A percentile compares a stretch with the other conserved stretches of the same genome.
These are phyloP conservation scores for Fonsecaea multimorphosa DNA, from an alignment of 2,329 filamentous ascomycete species.

Conservation along the genomic window DNA sequence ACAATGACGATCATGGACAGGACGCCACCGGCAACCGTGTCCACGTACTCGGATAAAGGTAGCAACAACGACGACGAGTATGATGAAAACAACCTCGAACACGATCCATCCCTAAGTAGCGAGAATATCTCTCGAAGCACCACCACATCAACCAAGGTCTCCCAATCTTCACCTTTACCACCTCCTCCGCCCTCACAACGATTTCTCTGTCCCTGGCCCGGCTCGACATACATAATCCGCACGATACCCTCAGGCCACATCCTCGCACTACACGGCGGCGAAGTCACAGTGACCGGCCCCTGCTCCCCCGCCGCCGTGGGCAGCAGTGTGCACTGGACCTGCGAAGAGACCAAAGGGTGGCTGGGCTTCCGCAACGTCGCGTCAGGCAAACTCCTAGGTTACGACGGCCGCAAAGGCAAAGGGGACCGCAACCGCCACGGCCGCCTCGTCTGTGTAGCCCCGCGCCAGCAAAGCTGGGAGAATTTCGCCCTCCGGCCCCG, in stretches of 20 bases:
- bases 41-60: too few relatives aligned
- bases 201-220: background rate
- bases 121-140: too few relatives aligned
- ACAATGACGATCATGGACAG: too few relatives aligned
- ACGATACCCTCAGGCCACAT: background rate
- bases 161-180: too few relatives aligned
- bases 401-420: slow-evolving; percentile 14
- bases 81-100: too few relatives aligned
- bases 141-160: too few relatives aligned
- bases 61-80: too few relatives aligned
- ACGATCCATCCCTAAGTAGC: too few relatives aligned
- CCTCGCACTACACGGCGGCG: slow-evolving; percentile 1
- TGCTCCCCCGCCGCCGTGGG: background rate
- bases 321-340: slow-evolving; percentile 5
- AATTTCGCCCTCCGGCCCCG: background rate
- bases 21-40: too few relatives aligned
- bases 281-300: background rate
- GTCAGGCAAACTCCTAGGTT: background rate
- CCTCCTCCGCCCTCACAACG: too few relatives aligned
- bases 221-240: slow-evolving; percentile 9
- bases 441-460: background rate
- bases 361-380: slow-evolving; percentile 12
- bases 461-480: slow-evolving; percentile 1
- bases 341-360: slow-evolving; percentile 6
- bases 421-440: background rate